Evolutionary conservation across 441 rosid species (phyloP).

Genomic region (Geranium incanum): DNA sequence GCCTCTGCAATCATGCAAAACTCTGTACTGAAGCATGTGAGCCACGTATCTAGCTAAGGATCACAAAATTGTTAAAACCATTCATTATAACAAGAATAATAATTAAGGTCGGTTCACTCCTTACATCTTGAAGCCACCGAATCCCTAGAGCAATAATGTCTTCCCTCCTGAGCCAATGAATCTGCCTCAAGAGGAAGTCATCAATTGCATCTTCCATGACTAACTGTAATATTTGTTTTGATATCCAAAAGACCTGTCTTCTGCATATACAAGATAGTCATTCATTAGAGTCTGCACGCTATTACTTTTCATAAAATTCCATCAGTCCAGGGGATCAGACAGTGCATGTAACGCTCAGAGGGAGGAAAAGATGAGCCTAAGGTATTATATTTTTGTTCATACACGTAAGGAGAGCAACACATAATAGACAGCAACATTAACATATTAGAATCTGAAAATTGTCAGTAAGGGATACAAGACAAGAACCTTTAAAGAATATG

Average conservation of each 20-base stretch:
- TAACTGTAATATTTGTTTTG: slow-evolving; percentile 86
- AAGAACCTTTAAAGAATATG: not conserved
- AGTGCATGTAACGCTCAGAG: not conserved
- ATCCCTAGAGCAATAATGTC: slow-evolving; percentile 75
- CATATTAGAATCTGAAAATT: not conserved
- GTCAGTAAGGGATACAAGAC: not conserved
- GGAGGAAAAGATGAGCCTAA: not conserved
- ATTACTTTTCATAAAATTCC: not conserved
- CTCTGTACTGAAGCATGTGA: not conserved
- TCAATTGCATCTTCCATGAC: slow-evolving; percentile 98
- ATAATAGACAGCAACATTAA: not conserved
- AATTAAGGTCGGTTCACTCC: slow-evolving; percentile 22
- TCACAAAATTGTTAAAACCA: not conserved
- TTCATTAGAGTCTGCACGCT: slow-evolving; percentile 15
- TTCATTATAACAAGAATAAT: not conserved
- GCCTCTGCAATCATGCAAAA: not conserved
- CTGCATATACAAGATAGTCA: slow-evolving; percentile 36
- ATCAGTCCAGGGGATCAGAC: not conserved
- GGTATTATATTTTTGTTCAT: not conserved
- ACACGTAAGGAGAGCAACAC: not conserved
- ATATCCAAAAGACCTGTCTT: slow-evolving; percentile 95
- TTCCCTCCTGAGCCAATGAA: slow-evolving; percentile 75
- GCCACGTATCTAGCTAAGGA: slow-evolving; percentile 4
- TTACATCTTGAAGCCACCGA: slow-evolving; percentile 89
- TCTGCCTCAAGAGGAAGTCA: slow-evolving; percentile 83